Evolutionary conservation across 2,329 filamentous ascomycete genomes (phyloP), one percentile per base, ranked within the genome.

Genomic region (Aspergillus intermedius): DNA sequence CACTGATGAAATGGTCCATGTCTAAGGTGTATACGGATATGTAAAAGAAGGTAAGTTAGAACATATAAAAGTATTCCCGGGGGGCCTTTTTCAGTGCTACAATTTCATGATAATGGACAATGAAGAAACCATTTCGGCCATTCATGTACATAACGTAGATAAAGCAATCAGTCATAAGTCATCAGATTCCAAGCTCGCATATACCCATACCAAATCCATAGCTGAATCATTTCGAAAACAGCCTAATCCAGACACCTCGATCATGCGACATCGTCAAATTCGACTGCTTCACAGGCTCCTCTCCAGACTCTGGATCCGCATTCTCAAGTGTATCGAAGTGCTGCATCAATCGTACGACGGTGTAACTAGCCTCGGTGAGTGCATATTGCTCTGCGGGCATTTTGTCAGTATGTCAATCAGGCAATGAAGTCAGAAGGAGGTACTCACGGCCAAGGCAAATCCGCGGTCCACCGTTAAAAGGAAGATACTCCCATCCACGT

Each of bases 291-390:
- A 65, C 42, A n/a, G 63, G 61, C 34, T 65, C 60, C 7, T 54
- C 45, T 17, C 57, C 53, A 9, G 63, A 50, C 21, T 56, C 52
- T 1, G 62, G 59, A 44, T 67, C 67, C 5, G 60, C 65, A 28
- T 65, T 67, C 44, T 71, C 66, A 1, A 71, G 50, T 1, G 53
- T 61, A 37, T 64, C 60, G 42, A 71, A 72, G 9, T 59, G 56
- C 53, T 71, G 69, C 56, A 72, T 54, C 8, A 72, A 45, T 22
- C 63, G 59, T 22, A 70, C 63, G 10, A 70, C 58, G 0, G 66
- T 66, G 41, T 69, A 72, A 42, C 69, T 70, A 4, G 69, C 69
- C 56, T 72, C 69, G 1, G 66, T 69, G 9, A 72, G 63, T 1
- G 68, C 69, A 40, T 71, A 71, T 69, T 71, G 68, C 48, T 71